Percentiles rank a stretch among this genome's conserved stretches.
Evolutionary conservation across 129 eudicot genomes (phyloP).

Genomic region (Smallanthus sonchifolius): DNA sequence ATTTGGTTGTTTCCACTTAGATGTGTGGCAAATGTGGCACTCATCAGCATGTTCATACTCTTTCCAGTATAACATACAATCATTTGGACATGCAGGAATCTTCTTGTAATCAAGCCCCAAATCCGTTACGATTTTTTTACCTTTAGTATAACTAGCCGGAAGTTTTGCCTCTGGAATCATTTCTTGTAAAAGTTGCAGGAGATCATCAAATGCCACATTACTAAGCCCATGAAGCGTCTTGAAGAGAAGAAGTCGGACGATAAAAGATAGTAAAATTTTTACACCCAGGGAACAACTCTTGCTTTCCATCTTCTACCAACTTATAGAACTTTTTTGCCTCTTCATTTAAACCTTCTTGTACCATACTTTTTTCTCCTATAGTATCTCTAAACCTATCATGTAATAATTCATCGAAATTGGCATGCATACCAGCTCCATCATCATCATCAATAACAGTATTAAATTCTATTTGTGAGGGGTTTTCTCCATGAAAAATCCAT

Average conservation of each 20-base stretch:
- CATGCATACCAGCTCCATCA: not conserved
- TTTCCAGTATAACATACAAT: too few relatives aligned
- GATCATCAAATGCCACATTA: not conserved
- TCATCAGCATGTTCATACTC: too few relatives aligned
- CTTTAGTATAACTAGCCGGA: conserved; percentile 3
- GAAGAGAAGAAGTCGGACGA: not conserved
- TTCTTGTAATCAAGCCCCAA: conserved; percentile 11
- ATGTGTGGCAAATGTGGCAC: too few relatives aligned
- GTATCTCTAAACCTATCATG: too few relatives aligned
- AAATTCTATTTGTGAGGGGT: not conserved
- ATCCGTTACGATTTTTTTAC: not conserved
- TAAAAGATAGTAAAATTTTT: not conserved
- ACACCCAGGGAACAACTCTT: not conserved
- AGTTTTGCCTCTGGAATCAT: not conserved
- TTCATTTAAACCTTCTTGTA: not conserved
- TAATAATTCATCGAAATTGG: too few relatives aligned
- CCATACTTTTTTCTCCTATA: too few relatives aligned
- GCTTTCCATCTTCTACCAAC: conserved; percentile 5
- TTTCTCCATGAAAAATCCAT: conserved; percentile 14
- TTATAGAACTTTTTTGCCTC: not conserved
- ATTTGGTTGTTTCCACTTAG: too few relatives aligned
- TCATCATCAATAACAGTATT: not conserved
- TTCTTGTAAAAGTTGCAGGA: not conserved
- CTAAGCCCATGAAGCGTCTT: not conserved
- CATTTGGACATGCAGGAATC: not conserved